Conservation (phyloP, 2,329 filamentous ascomycete species). For the Coniella vitis region DNA sequence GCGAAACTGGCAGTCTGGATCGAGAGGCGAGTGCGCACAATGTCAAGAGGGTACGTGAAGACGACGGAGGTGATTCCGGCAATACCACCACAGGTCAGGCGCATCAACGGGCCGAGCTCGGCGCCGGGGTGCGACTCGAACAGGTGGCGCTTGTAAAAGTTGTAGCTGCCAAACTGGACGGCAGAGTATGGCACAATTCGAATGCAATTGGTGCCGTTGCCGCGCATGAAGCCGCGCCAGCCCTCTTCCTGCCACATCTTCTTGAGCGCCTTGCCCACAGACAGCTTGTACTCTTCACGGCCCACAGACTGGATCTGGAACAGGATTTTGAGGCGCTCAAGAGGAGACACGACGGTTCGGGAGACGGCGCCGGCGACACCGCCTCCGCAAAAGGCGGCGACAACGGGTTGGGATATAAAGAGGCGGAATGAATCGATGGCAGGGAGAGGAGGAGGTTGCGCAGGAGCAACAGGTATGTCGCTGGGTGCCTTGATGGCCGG, state of each 20-base stretch:
- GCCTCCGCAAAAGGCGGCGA: conserved; percentile 89
- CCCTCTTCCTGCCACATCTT: conserved; percentile 99
- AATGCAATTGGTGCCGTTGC: conserved; percentile 97
- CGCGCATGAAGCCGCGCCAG: conserved; percentile 94
- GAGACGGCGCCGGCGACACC: conserved; percentile 96
- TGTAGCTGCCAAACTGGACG: conserved; percentile 97
- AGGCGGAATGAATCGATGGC: conserved; percentile 33
- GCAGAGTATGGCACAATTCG: conserved; percentile 97
- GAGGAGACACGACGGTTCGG: conserved; percentile 89
- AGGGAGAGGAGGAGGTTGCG: conserved; percentile 20
- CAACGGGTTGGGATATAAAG: conserved; percentile 69
- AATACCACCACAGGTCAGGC: conserved; percentile 81
- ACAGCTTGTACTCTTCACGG: conserved; percentile 87
- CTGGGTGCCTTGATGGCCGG: conserved; percentile 6
- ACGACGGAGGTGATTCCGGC: conserved; percentile 95
- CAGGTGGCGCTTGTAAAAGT: conserved; percentile 85
- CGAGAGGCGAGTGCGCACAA: conserved; percentile 89
- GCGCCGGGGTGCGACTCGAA: conserved; percentile 71
- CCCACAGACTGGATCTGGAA: conserved; percentile 91
- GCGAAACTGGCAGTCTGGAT: conserved; percentile 98
- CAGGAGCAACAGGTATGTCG: conserved; percentile 4
- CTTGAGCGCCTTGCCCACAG: conserved; percentile 75
- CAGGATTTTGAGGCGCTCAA: conserved; percentile 95
- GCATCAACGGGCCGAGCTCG: conserved; percentile 64
- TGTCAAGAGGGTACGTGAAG: conserved; percentile 93